Conservation (phyloP, 2,329 filamentous ascomycete species). For the Pyrenophora teres region DNA sequence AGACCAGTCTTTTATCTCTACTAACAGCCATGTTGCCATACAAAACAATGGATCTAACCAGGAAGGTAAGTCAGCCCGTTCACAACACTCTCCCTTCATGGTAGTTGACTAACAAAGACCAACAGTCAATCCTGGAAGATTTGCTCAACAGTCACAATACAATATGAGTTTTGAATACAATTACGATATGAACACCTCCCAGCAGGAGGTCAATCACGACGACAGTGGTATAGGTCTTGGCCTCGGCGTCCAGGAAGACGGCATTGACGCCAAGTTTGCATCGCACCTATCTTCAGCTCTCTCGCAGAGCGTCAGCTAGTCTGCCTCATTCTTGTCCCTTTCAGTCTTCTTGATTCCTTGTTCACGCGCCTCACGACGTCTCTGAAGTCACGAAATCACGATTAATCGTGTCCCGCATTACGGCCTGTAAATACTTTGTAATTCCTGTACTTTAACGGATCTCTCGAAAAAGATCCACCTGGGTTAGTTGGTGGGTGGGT, state of each 20-base stretch:
- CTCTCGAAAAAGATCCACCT: not conserved
- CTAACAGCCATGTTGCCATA: conserved; percentile 28
- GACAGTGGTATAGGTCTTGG: conserved; percentile 45
- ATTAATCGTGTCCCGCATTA: conserved; percentile 7
- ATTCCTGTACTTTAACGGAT: conserved; percentile 8
- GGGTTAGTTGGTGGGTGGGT: conserved; percentile 2
- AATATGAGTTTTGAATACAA: conserved; percentile 44
- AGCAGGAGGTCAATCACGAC: conserved; percentile 41
- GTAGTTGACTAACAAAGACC: conserved; percentile 45
- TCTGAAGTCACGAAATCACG: conserved; percentile 17
- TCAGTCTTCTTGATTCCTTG: conserved; percentile 11
- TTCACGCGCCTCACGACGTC: conserved; percentile 9
- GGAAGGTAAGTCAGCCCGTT: conserved; percentile 37
- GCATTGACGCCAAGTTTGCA: conserved; percentile 43
- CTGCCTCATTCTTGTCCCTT: conserved; percentile 4
- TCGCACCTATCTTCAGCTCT: conserved; percentile 31
- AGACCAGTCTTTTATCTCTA: conserved; percentile 41
- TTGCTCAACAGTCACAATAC: conserved; percentile 37
- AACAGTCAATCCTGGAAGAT: conserved; percentile 42
- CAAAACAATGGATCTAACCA: conserved; percentile 29
- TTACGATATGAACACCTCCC: conserved; percentile 37
- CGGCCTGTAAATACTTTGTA: conserved; percentile 13
- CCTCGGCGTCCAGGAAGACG: conserved; percentile 42
- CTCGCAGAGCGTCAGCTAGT: conserved; percentile 28
- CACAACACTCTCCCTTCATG: conserved; percentile 10